Evolutionary conservation across 2,329 filamentous ascomycete species (phyloP).

Genomic region (Aspergillus ochraceus): DNA sequence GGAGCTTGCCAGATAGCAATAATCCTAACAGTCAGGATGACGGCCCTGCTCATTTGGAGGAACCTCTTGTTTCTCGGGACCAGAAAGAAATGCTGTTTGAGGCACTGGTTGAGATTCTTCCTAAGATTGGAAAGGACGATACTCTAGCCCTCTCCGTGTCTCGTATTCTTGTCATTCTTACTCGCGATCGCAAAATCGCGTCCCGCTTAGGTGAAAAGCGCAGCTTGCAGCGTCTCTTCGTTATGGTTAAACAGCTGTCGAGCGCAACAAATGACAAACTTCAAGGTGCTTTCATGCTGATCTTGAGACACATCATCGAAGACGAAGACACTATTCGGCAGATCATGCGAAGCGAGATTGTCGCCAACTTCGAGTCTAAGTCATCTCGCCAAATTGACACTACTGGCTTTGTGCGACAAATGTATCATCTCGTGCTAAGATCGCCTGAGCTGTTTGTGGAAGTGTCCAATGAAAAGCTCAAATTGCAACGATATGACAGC

Average conservation of each 20-base stretch:
- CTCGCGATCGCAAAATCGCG: constrained; percentile 74
- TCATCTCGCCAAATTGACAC: constrained; percentile 65
- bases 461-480: constrained; percentile 79
- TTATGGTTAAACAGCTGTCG: constrained; percentile 92
- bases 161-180: constrained; percentile 83
- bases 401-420: constrained; percentile 69
- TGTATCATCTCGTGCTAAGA: constrained; percentile 78
- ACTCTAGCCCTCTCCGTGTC: constrained; percentile 78
- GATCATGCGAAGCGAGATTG: constrained; percentile 88
- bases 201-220: constrained; percentile 78
- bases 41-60: constrained; percentile 59
- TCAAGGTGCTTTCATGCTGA: constrained; percentile 74
- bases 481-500: constrained; percentile 65
- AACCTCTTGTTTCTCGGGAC: constrained; percentile 62
- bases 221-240: constrained; percentile 84
- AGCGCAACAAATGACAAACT: constrained; percentile 75
- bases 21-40: constrained; percentile 50
- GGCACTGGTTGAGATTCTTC: constrained; percentile 77
- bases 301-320: constrained; percentile 89
- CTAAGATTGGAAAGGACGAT: constrained; percentile 83
- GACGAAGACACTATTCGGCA: constrained; percentile 89
- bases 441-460: constrained; percentile 84
- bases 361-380: constrained; percentile 67
- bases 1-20: constrained; percentile 59
- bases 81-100: constrained; percentile 72